These are phyloP conservation scores for Beauveria bassiana DNA, from an alignment of 2,329 filamentous ascomycete genomes.

Conservation along the genomic window DNA sequence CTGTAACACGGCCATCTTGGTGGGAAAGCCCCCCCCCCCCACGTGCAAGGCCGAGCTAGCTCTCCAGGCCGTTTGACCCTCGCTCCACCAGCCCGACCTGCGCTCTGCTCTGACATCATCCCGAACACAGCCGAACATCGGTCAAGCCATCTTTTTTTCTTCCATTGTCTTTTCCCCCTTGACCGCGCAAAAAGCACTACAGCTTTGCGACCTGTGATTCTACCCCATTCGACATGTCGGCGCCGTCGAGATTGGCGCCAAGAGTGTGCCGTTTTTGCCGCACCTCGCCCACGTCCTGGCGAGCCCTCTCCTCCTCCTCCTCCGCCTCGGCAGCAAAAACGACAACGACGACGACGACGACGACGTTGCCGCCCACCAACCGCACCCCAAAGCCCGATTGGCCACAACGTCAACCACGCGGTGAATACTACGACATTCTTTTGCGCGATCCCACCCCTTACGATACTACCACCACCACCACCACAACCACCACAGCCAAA, in stretches of 20 bases:
- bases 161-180: no score
- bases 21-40: no score
- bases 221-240: neutral
- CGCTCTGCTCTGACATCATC: conserved; percentile 10
- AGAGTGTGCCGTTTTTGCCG: conserved; percentile 4
- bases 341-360: neutral
- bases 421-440: conserved; percentile 12
- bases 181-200: neutral
- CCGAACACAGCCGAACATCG: conserved; percentile 1
- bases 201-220: neutral
- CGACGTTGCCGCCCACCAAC: neutral
- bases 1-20: neutral
- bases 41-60: neutral
- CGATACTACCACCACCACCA: neutral
- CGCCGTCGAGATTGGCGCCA: neutral
- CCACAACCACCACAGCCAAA: neutral
- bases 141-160: neutral
- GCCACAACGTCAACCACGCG: conserved; percentile 6
- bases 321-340: neutral
- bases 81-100: conserved; percentile 1
- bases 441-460: conserved; percentile 9
- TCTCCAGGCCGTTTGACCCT: neutral
- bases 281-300: neutral
- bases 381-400: neutral
- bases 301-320: neutral